Percentiles rank a stretch among this genome's conserved stretches.
These are phyloP conservation scores for Colletotrichum nymphaeae DNA, from an alignment of 2,329 filamentous ascomycete genomes.

Conservation along the genomic window DNA sequence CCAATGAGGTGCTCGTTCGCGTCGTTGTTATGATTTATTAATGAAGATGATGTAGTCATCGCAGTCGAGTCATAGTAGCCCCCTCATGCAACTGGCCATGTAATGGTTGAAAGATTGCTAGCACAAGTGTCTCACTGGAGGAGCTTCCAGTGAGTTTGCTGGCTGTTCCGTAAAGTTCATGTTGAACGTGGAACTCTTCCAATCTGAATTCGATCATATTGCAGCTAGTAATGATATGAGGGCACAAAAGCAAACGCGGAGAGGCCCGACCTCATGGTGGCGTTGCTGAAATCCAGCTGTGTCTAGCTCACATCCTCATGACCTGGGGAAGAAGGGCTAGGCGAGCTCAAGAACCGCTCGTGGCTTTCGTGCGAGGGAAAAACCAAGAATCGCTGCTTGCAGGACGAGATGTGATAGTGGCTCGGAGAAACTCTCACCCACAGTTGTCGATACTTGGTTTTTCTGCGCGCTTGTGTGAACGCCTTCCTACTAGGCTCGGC, in stretches of 20 bases:
- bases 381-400: background rate
- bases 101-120: background rate
- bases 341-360: background rate
- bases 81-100: background rate
- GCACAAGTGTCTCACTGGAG: background rate
- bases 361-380: background rate
- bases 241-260: background rate
- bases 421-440: background rate
- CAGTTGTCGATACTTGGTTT: slow-evolving; percentile 12
- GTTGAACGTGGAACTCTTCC: background rate
- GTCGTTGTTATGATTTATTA: background rate
- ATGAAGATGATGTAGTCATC: background rate
- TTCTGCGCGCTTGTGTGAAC: background rate
- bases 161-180: background rate
- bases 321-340: background rate
- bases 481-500: background rate
- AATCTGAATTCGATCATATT: background rate
- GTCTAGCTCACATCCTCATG: background rate
- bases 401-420: slow-evolving; percentile 2
- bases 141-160: background rate
- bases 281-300: background rate
- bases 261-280: background rate
- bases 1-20: background rate
- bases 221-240: background rate
- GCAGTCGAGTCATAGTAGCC: background rate